Percentiles rank a stretch among this genome's conserved stretches.
Conservation (phyloP, 768 basidiomycete genomes). For the Nidularia pulvinata region DNA sequence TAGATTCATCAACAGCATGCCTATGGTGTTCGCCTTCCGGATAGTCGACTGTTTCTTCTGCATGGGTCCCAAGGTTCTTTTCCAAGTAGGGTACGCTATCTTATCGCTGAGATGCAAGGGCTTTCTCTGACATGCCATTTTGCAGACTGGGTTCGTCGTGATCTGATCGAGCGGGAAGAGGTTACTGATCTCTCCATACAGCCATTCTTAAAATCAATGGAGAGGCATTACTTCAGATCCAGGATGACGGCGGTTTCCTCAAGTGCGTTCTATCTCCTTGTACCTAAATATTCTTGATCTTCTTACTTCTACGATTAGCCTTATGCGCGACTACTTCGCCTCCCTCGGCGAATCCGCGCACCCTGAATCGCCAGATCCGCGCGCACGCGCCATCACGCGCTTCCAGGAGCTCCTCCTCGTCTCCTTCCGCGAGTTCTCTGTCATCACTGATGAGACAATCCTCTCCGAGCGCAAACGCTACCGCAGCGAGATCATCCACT, state of each 20-base stretch:
- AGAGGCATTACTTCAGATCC: constrained; percentile 86
- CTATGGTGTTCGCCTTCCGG: constrained; percentile 97
- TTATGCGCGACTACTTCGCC: constrained; percentile 95
- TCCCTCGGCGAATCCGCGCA: constrained; percentile 94
- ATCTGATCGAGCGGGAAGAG: background rate
- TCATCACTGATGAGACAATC: constrained; percentile 96
- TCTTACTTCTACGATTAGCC: constrained; percentile 35
- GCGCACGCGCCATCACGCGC: constrained; percentile 90
- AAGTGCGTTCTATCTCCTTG: constrained; percentile 49
- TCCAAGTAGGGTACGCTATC: constrained; percentile 89
- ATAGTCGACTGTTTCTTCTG: constrained; percentile 98
- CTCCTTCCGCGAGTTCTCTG: constrained; percentile 96
- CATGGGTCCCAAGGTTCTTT: constrained; percentile 98
- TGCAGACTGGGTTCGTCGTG: constrained; percentile 55
- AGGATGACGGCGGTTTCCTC: constrained; percentile 97
- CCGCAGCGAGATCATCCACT: constrained; percentile 87
- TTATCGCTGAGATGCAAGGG: background rate
- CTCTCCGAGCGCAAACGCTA: constrained; percentile 82
- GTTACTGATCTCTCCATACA: constrained; percentile 16
- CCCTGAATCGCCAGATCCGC: constrained; percentile 84
- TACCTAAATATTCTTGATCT: background rate
- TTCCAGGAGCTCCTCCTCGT: constrained; percentile 98
- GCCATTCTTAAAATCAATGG: constrained; percentile 99
- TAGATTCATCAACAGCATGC: constrained; percentile 92
- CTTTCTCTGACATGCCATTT: constrained; percentile 10